Conservation (phyloP, 192 early-diverging fungal species). For the Umbelopsis sp. region DNA sequence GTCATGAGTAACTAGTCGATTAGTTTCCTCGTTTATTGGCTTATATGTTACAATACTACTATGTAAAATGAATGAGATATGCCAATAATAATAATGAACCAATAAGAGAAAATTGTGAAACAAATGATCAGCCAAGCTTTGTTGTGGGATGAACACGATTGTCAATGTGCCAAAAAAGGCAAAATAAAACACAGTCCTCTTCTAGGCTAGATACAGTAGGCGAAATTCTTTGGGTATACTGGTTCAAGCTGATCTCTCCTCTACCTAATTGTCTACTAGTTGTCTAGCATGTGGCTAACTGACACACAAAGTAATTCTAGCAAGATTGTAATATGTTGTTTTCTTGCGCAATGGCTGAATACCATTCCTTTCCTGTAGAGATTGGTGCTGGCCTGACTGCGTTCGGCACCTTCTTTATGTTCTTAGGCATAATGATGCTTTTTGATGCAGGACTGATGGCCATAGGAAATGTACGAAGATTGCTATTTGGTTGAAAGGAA, state of each 20-base stretch:
- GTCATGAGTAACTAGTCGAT: too few species aligned
- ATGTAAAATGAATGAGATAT: background rate
- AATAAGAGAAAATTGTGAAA: background rate
- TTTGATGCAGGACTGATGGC: conserved; percentile 94
- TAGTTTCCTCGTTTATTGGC: background rate
- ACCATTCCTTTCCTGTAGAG: conserved; percentile 43
- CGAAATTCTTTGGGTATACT: too few species aligned
- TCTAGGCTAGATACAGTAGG: background rate
- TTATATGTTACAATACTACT: background rate
- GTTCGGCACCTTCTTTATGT: conserved; percentile 87
- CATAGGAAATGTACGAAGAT: conserved; percentile 84
- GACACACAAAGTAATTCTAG: conserved; percentile 6
- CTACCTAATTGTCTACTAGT: background rate
- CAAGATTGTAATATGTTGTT: background rate
- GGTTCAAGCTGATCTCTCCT: background rate
- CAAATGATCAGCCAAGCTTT: background rate
- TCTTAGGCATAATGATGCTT: conserved; percentile 87
- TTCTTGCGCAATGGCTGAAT: background rate
- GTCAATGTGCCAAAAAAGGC: conserved; percentile 4
- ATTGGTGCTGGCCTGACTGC: conserved; percentile 93
- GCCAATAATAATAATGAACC: background rate
- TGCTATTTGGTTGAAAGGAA: background rate
- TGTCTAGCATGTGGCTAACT: conserved; percentile 2
- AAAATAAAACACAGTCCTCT: background rate
- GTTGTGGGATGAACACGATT: background rate